Base-by-base conservation (phyloP, 2,329 filamentous ascomycete genomes). In the Diaporthe destruens region DNA sequence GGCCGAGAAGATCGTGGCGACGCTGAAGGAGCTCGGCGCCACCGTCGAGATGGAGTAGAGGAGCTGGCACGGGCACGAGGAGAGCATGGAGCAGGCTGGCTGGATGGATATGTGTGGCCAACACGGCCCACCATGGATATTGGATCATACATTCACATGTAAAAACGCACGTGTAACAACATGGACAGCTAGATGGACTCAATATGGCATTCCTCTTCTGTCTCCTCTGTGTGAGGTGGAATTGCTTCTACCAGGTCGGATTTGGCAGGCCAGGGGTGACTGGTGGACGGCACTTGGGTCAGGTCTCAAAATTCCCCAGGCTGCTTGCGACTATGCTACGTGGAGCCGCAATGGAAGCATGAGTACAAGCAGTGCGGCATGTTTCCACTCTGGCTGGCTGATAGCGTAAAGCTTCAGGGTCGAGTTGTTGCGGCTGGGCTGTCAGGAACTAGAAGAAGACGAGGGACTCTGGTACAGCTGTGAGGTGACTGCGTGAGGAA, bases 1-100 rank as follows among this genome's bases (percentile, higher is more conserved):
- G 84, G 95, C 94, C 9, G 96, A 98, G 89, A 99, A 99, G 92
- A 98, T 99, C 80, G 76, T 99, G 73, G 94, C 94, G 84, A 91
- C 94, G 54, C 89, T 99, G 87, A 98, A 98, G 91, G 95, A 90
- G 77, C 87, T 99, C 75, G 96, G 96, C 76, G 96, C 93, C 76
- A 94, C 93, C 76, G 96, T 94, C 74, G 86, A 89, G 76, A 96
- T 99, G 94, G 96, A 99, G 84, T 98, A 94, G 86, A 79, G 32
- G 23, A 39, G 18, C 56, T 11, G 39, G 39, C 39, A 42, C 39
- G 63, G 16, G 16, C 25, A 32, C 36, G 32, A 34, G 8, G 23
- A 39, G 44, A 63, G 34, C 44, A n/a, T 18, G 59, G 51, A 59
- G 51, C 14, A 42, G 39, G 51, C 14, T 8, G 71, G 51, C 14